A percentile compares a stretch with the other conserved stretches of the same genome.
These are phyloP conservation scores for Pseudocercospora ulei DNA, from an alignment of 2,329 filamentous ascomycete species.

Conservation along the genomic window DNA sequence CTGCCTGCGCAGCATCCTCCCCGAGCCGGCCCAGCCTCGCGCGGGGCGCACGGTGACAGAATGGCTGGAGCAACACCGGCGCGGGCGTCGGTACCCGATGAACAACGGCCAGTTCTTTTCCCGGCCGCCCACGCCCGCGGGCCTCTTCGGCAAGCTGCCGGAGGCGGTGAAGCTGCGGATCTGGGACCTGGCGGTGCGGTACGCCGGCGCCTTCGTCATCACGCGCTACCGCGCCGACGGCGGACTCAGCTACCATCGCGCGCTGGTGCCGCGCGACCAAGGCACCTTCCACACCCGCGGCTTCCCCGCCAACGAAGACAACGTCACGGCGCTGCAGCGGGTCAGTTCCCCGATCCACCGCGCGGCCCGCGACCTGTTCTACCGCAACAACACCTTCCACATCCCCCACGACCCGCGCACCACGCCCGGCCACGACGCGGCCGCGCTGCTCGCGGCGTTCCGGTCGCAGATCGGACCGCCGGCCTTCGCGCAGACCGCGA, in stretches of 20 bases:
- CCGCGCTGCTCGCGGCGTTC: too few species aligned
- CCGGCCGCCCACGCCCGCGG: conserved; percentile 7
- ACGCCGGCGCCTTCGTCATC: conserved; percentile 5
- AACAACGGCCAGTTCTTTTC: conserved; percentile 9
- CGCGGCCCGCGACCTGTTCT: conserved; percentile 10
- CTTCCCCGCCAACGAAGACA: conserved; percentile 1
- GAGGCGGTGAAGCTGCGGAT: conserved; percentile 1
- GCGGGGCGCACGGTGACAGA: conserved; percentile 6
- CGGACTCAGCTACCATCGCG: conserved; percentile 4
- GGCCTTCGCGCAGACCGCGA: too few species aligned
- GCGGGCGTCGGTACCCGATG: conserved; percentile 2
- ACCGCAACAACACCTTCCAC: conserved; percentile 10
- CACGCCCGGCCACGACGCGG: too few species aligned
- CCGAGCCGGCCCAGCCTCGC: not conserved
- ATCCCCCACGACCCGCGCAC: conserved; percentile 8
- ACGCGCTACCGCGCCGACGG: conserved; percentile 11
- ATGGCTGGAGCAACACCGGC: conserved; percentile 10
- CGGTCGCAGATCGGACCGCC: too few species aligned
- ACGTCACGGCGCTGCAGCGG: conserved; percentile 4
- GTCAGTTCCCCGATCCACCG: conserved; percentile 8
- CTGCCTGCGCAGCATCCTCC: conserved; percentile 3
- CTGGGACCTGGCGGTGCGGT: conserved; percentile 3
- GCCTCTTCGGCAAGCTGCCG: conserved; percentile 7
- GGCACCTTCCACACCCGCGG: not conserved
- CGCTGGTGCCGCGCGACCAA: not conserved